Evolutionary conservation across 2,329 filamentous ascomycete species (phyloP).

Genomic region (Clonostachys sp.): DNA sequence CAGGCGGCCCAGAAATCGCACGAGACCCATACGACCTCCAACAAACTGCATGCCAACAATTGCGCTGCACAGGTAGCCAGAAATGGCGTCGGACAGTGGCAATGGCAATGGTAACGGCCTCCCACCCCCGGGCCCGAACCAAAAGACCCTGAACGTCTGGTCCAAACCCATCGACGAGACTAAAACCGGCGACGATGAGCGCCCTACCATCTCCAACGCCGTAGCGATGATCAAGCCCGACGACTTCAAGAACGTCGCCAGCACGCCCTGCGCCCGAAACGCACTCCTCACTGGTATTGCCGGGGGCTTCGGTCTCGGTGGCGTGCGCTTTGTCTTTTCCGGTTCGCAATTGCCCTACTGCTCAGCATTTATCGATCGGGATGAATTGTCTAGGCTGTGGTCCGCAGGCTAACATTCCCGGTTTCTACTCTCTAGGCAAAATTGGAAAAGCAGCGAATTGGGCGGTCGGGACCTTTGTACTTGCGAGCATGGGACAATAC

Average conservation of each 20-base stretch:
- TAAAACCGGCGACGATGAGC: slow-evolving; percentile 2
- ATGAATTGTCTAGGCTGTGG: neutral
- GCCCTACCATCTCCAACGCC: slow-evolving; percentile 48
- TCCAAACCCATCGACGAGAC: slow-evolving; percentile 3
- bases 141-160: slow-evolving; percentile 4
- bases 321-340: slow-evolving; percentile 48
- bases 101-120: neutral
- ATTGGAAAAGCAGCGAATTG: slow-evolving; percentile 64
- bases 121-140: neutral
- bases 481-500: slow-evolving; percentile 68
- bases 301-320: slow-evolving; percentile 71
- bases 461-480: slow-evolving; percentile 74
- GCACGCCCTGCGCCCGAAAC: slow-evolving; percentile 79
- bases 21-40: too few species aligned
- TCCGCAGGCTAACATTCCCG: neutral
- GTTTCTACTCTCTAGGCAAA: slow-evolving; percentile 15
- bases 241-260: slow-evolving; percentile 70
- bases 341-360: neutral
- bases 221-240: slow-evolving; percentile 62
- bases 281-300: slow-evolving; percentile 80
- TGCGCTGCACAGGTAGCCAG: neutral
- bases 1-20: too few species aligned
- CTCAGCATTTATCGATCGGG: neutral
- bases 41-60: too few species aligned
- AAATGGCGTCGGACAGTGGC: neutral